Conservation (phyloP, 1,284 basidiomycete genomes). For the Tylopilus sp. region DNA sequence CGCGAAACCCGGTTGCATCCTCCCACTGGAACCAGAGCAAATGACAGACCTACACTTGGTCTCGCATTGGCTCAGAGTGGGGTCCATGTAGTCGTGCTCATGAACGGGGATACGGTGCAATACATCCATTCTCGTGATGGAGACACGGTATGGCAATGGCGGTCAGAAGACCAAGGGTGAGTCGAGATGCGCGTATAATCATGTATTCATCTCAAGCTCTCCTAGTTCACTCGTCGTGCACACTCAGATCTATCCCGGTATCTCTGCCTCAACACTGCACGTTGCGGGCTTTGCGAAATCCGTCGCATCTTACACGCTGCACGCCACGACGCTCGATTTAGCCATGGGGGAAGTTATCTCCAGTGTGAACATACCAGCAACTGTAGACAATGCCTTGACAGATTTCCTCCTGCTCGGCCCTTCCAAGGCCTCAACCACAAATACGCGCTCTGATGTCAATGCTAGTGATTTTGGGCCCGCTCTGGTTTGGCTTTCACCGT, state of each 20-base stretch:
- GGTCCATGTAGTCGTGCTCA: slow-evolving; percentile 50
- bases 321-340: slow-evolving; percentile 70
- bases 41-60: slow-evolving; percentile 64
- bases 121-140: slow-evolving; percentile 61
- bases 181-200: slow-evolving; percentile 26
- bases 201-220: background rate
- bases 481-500: slow-evolving; percentile 75
- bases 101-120: slow-evolving; percentile 68
- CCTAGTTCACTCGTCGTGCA: slow-evolving; percentile 74
- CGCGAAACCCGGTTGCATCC: slow-evolving; percentile 74
- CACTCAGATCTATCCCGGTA: slow-evolving; percentile 67
- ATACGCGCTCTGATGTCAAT: slow-evolving; percentile 11
- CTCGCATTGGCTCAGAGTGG: slow-evolving; percentile 45
- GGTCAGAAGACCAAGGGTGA: slow-evolving; percentile 70
- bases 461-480: slow-evolving; percentile 43
- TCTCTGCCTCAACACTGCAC: slow-evolving; percentile 62
- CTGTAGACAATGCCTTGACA: slow-evolving; percentile 55
- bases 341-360: slow-evolving; percentile 65
- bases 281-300: slow-evolving; percentile 77
- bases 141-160: slow-evolving; percentile 73
- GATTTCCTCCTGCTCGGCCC: slow-evolving; percentile 53
- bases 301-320: slow-evolving; percentile 70
- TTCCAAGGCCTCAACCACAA: slow-evolving; percentile 33
- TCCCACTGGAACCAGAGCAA: slow-evolving; percentile 53
- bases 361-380: slow-evolving; percentile 67